phyloP scores from a whole-genome alignment of 2,329 filamentous ascomycete genomes.

The Cercospora zeae-maydis region DNA sequence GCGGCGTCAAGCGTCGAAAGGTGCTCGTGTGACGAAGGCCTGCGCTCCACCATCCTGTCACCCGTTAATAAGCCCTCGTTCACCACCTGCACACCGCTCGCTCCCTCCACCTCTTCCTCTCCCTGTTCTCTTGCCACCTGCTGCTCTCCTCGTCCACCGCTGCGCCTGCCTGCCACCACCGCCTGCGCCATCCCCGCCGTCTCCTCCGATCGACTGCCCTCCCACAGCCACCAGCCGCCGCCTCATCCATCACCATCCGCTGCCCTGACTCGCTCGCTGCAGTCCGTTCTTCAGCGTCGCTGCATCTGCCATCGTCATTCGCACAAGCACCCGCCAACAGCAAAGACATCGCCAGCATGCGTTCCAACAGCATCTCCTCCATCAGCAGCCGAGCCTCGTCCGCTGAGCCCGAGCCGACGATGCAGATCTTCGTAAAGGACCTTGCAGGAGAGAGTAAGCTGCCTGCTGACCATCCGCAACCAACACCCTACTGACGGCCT shows the following conservation, averaged over 20 bases:
- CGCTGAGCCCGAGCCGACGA: slow-evolving; percentile 49
- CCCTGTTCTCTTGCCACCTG: not conserved
- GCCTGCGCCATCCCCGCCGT: not conserved
- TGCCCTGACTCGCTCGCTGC: not conserved
- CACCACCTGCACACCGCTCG: not conserved
- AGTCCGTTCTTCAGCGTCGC: not conserved
- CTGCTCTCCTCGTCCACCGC: not conserved
- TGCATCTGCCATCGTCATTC: not conserved
- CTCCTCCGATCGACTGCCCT: not conserved
- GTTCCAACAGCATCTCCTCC: slow-evolving; percentile 44
- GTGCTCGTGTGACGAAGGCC: slow-evolving; percentile 1
- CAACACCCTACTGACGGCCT: slow-evolving; percentile 23
- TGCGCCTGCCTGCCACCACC: not conserved
- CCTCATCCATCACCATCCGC: not conserved
- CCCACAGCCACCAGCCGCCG: not conserved
- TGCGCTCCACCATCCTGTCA: not conserved
- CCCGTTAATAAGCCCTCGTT: slow-evolving; percentile 3
- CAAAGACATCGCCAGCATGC: slow-evolving; percentile 35
- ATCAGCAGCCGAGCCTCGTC: slow-evolving; percentile 40
- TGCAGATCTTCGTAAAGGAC: slow-evolving; percentile 61
- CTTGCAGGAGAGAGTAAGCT: slow-evolving; percentile 56
- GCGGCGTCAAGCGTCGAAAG: not conserved
- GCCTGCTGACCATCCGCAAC: slow-evolving; percentile 7
- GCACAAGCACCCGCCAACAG: not conserved
- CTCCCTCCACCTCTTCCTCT: not conserved